Base-by-base conservation (phyloP, 352 stramenopile genomes). In the Pythium aristosporum region DNA sequence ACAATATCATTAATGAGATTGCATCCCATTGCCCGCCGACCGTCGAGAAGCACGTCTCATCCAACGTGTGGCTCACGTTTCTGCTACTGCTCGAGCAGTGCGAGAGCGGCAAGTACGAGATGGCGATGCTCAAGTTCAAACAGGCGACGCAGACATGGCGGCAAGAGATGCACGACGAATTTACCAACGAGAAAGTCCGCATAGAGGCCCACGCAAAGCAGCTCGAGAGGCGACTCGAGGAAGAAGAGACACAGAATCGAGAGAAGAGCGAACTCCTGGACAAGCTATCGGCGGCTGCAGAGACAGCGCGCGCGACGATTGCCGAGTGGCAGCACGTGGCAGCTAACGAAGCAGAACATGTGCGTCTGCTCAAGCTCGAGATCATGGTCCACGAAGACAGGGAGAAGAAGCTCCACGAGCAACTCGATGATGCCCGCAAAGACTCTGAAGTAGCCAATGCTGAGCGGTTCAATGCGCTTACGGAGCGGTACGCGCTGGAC, bases 121-220 rank as follows among this genome's bases (percentile, higher is more conserved):
- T 94, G 82, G 81, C 85, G 16, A 91, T 94, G 82, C 77, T 90
- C 59, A 92, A 91, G 60, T 89, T 92, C 63, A 91, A 92, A 46
- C 79, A 91, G 48, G 81, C 80, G 13, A 85, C 82, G 0, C 66
- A 87, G 6, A 67, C 75, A 15, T 80, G 81, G 59, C 78, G 81
- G 3, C 72, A 74, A 16, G 75, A 85, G 23, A 80, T 80, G 61
- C 74, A 86, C 15, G 65, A 87, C 12, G 73, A 72, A 6, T 83
- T 87, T 25, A 44, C 61, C 18, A 69, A 55, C 5, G 73, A 91
- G 32, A 84, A 78, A 32, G 9, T 54, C 2, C 44, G 67, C 0
- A 68, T 91, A 4, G 62, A 79, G 42, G 54, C 71, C 10, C 77
- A 79, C 28, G 18, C 80, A 5, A 62, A 72, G 1, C 44, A 66